phyloP scores from a whole-genome alignment of 805 yeast species.

The Candida tibetensis region DNA sequence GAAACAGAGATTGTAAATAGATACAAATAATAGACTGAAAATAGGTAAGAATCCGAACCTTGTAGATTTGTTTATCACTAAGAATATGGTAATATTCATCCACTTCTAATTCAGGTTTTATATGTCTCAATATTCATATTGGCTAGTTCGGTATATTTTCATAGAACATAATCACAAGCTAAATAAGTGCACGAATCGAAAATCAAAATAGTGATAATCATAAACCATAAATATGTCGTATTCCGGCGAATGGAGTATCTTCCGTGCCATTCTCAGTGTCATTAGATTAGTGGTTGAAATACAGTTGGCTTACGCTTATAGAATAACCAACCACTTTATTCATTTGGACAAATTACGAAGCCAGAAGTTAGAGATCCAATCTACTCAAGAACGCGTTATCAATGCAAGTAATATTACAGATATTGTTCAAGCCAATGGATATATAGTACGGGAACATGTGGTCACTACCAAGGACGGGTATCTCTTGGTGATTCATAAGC shows the following conservation, averaged over 20 bases:
- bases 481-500: conserved; percentile 27
- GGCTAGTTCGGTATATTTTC: no score
- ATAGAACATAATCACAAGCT: no score
- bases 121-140: no score
- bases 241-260: neutral
- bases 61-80: no score
- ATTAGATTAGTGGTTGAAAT: neutral
- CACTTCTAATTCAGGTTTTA: no score
- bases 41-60: no score
- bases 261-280: conserved; percentile 1
- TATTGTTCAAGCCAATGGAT: conserved; percentile 22
- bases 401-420: conserved; percentile 21
- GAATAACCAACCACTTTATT: neutral
- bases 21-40: no score
- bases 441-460: conserved; percentile 27
- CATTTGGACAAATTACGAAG: neutral
- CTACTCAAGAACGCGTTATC: conserved; percentile 5
- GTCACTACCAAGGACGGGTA: conserved; percentile 29
- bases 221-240: no score
- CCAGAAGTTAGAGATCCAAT: neutral
- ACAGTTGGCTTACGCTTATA: neutral
- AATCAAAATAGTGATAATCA: no score
- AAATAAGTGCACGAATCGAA: no score
- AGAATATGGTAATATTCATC: no score
- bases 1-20: neutral